These are phyloP conservation scores for Torulaspora franciscae DNA, from an alignment of 805 yeast species.

Conservation along the genomic window DNA sequence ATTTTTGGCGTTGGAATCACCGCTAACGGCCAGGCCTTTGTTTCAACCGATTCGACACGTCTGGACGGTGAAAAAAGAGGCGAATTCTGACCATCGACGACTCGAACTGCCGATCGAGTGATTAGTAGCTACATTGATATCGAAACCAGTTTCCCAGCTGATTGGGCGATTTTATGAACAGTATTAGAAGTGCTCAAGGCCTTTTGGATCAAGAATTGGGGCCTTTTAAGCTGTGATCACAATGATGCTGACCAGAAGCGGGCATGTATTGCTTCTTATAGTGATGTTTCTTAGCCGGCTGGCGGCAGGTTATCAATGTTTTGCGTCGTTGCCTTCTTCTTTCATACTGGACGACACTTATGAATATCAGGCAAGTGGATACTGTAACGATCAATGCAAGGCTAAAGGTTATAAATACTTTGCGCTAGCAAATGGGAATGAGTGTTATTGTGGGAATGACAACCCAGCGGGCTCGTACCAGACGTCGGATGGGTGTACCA, in stretches of 20 bases:
- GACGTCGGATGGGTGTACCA: conserved; percentile 21
- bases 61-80: conserved; percentile 2
- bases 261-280: not conserved
- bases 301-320: conserved; percentile 20
- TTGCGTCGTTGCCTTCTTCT: conserved; percentile 29
- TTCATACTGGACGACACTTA: conserved; percentile 24
- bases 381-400: conserved; percentile 25
- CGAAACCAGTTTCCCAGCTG: not conserved
- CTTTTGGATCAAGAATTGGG: not conserved
- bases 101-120: not conserved
- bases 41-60: conserved; percentile 3
- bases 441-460: conserved; percentile 34
- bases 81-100: not conserved
- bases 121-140: not conserved
- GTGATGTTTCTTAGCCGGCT: conserved; percentile 3
- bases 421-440: conserved; percentile 27
- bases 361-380: conserved; percentile 28
- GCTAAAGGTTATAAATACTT: conserved; percentile 25
- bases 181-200: not conserved
- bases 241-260: not conserved
- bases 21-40: not conserved
- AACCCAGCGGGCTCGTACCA: conserved; percentile 19
- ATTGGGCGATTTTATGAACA: not conserved
- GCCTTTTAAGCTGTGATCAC: not conserved
- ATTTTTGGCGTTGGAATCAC: not conserved